Percentiles rank a stretch among this genome's conserved stretches.
These are phyloP conservation scores for Neurospora pannonica DNA, from an alignment of 495 filamentous ascomycete species.

Conservation along the genomic window DNA sequence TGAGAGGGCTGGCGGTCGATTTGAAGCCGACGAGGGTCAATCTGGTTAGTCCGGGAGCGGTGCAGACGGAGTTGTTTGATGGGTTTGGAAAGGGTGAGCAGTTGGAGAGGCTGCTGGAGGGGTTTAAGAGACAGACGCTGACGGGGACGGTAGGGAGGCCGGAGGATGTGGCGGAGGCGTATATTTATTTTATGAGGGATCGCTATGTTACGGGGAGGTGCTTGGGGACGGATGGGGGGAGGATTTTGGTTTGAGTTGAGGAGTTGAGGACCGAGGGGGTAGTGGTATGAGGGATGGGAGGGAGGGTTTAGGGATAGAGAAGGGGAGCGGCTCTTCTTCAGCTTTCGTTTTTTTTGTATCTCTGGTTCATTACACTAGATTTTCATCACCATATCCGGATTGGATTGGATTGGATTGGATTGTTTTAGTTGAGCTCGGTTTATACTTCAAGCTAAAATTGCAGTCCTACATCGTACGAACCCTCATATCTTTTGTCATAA, in stretches of 20 bases:
- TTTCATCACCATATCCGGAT: neutral
- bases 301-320: neutral
- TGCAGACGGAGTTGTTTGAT: constrained; percentile 42
- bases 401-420: too few relatives aligned
- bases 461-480: too few relatives aligned
- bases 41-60: constrained; percentile 34
- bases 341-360: neutral
- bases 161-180: constrained; percentile 53
- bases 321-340: neutral
- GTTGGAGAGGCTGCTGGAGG: constrained; percentile 22
- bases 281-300: neutral
- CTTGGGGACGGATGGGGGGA: constrained; percentile 7
- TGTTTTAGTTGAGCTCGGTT: too few relatives aligned
- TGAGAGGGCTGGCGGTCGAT: constrained; percentile 8
- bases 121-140: constrained; percentile 18
- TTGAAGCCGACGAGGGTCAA: constrained; percentile 8
- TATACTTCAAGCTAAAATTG: too few relatives aligned
- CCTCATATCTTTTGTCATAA: neutral
- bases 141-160: constrained; percentile 38
- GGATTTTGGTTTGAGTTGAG: neutral
- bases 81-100: constrained; percentile 9
- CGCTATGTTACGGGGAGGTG: constrained; percentile 1
- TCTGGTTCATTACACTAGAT: neutral
- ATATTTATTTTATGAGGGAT: constrained; percentile 55
- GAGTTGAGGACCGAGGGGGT: neutral